Conservation (phyloP, 179 eudicot genomes). For the Carnegiea gigantea region DNA sequence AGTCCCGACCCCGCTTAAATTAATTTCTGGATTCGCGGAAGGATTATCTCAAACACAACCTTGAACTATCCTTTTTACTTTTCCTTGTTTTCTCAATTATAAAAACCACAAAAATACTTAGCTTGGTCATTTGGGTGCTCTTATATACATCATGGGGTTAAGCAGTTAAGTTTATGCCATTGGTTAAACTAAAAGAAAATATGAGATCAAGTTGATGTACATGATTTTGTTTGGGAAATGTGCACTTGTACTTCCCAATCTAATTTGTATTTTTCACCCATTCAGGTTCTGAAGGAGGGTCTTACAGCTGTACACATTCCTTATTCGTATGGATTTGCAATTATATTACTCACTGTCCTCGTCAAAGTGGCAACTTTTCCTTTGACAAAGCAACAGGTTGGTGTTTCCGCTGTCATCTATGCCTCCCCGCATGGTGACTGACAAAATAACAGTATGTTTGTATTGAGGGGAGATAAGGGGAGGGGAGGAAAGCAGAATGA, state of each 20-base stretch:
- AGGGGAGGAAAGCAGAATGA: too few relatives aligned
- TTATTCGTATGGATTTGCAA: conserved; percentile 93
- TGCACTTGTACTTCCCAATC: neutral
- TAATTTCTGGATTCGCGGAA: too few relatives aligned
- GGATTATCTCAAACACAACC: too few relatives aligned
- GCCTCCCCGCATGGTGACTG: neutral
- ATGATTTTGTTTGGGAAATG: neutral
- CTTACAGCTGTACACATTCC: conserved; percentile 78
- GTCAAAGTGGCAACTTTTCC: conserved; percentile 85
- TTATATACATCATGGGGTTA: too few relatives aligned
- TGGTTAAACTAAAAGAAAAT: neutral
- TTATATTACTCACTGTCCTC: conserved; percentile 82
- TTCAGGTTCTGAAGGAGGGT: conserved; percentile 77
- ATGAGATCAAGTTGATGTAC: neutral
- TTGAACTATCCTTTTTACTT: too few relatives aligned
- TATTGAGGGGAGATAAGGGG: too few relatives aligned
- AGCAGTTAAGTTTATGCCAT: neutral
- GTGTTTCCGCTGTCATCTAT: neutral
- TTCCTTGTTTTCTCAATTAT: too few relatives aligned
- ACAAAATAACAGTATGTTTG: too few relatives aligned
- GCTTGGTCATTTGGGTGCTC: too few relatives aligned
- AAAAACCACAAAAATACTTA: too few relatives aligned
- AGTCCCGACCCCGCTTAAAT: too few relatives aligned
- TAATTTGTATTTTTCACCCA: neutral
- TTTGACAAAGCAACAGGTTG: conserved; percentile 95